A percentile compares a stretch with the other conserved stretches of the same genome.
Conservation (phyloP, 2,329 filamentous ascomycete species). For the Cercospora sp. region DNA sequence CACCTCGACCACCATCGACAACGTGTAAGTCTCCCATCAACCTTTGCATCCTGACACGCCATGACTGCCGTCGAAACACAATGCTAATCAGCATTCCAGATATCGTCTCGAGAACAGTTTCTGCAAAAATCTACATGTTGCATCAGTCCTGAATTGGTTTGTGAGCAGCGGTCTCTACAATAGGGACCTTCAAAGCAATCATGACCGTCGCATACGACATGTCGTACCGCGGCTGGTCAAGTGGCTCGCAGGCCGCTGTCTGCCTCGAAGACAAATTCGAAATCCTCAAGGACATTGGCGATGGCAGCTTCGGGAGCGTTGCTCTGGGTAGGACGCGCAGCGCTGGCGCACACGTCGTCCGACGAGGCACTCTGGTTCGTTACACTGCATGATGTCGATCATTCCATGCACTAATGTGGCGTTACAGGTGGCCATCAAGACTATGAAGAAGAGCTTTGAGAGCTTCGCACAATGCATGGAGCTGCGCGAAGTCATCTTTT, state of each 20-base stretch:
- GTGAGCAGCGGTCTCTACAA: conserved; percentile 29
- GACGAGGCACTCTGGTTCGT: conserved; percentile 84
- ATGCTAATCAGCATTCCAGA: conserved; percentile 5
- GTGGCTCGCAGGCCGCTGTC: conserved; percentile 51
- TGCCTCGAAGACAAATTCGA: conserved; percentile 92
- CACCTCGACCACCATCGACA: conserved; percentile 3
- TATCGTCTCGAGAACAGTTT: background rate
- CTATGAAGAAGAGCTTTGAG: conserved; percentile 99
- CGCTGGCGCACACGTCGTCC: conserved; percentile 83
- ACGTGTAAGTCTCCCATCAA: conserved; percentile 11
- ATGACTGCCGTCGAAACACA: background rate
- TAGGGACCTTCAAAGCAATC: conserved; percentile 40
- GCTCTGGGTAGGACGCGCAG: conserved; percentile 87
- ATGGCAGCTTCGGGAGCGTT: conserved; percentile 98
- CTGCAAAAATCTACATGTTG: conserved; percentile 29
- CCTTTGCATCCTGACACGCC: background rate
- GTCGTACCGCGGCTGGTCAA: conserved; percentile 64
- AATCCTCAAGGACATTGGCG: conserved; percentile 95
- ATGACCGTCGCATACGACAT: conserved; percentile 74
- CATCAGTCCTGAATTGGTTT: conserved; percentile 26
- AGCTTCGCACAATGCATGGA: conserved; percentile 88
- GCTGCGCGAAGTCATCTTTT: conserved; percentile 93
- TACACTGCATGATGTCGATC: background rate
- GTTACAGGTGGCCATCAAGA: conserved; percentile 91
- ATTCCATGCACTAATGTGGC: conserved; percentile 14